Conservation (phyloP, 768 basidiomycete species). For the Lactarius vividus region DNA sequence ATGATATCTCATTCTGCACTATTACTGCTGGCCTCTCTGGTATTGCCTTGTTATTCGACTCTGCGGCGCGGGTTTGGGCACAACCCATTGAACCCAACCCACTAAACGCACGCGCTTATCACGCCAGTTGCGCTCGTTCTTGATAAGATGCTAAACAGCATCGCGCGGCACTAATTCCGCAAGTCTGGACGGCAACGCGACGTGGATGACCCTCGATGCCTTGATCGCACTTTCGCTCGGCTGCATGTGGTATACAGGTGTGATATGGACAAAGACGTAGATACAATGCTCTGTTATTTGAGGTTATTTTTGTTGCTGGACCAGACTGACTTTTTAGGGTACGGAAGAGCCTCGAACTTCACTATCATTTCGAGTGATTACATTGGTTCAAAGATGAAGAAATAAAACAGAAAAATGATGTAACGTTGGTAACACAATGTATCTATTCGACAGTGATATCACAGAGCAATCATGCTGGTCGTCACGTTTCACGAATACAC, state of each 20-base stretch:
- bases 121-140: constrained; percentile 70
- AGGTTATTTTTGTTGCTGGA: neutral
- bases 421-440: constrained; percentile 18
- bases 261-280: neutral
- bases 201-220: constrained; percentile 79
- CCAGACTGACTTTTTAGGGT: neutral
- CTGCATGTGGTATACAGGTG: constrained; percentile 52
- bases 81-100: constrained; percentile 64
- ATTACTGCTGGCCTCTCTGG: constrained; percentile 24
- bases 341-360: neutral
- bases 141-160: constrained; percentile 78
- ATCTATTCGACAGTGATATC: constrained; percentile 27
- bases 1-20: constrained; percentile 76
- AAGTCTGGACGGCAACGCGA: constrained; percentile 66
- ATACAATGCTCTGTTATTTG: neutral
- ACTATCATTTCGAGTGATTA: constrained; percentile 3
- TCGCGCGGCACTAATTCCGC: constrained; percentile 58
- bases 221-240: constrained; percentile 49
- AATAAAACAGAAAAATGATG: neutral
- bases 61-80: constrained; percentile 62
- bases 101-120: constrained; percentile 59
- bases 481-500: constrained; percentile 26
- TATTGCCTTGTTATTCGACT: constrained; percentile 62
- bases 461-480: constrained; percentile 22
- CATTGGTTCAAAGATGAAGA: neutral